Percentiles rank a stretch among this genome's conserved stretches.
Evolutionary conservation across 805 yeast species (phyloP).

Genomic region (Candida berthetii): DNA sequence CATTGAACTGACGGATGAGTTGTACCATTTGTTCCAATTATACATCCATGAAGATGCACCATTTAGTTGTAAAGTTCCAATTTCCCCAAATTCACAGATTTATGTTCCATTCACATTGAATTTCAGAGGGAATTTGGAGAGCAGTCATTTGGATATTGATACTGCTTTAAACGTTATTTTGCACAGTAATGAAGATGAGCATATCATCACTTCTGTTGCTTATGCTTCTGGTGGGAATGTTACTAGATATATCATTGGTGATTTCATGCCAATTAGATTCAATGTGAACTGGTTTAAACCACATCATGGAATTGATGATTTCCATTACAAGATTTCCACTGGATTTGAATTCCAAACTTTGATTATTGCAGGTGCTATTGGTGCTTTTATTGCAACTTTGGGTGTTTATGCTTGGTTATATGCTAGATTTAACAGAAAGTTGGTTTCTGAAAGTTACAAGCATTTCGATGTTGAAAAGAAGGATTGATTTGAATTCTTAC

Average conservation of each 20-base stretch:
- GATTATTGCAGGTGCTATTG: slow-evolving; percentile 2
- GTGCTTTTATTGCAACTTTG: slow-evolving; percentile 5
- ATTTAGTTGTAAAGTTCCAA: slow-evolving; percentile 58
- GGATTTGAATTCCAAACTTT: neutral
- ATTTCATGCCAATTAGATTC: slow-evolving; percentile 47
- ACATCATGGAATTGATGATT: slow-evolving; percentile 1
- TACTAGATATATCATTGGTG: slow-evolving; percentile 62
- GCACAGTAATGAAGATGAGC: slow-evolving; percentile 23
- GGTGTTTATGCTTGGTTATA: slow-evolving; percentile 9
- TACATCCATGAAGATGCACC: slow-evolving; percentile 78
- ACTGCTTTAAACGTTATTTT: slow-evolving; percentile 46
- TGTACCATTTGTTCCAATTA: slow-evolving; percentile 67
- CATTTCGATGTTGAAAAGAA: slow-evolving; percentile 13
- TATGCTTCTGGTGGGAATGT: slow-evolving; percentile 59
- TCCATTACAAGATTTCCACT: neutral
- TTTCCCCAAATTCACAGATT: slow-evolving; percentile 32
- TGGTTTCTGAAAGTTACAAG: slow-evolving; percentile 13
- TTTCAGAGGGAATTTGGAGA: slow-evolving; percentile 60
- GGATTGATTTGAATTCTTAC: slow-evolving; percentile 2
- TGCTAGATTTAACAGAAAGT: slow-evolving; percentile 11
- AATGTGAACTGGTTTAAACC: slow-evolving; percentile 50
- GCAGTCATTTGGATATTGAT: slow-evolving; percentile 65
- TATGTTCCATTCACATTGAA: slow-evolving; percentile 56
- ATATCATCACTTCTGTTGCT: slow-evolving; percentile 47
- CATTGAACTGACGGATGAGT: slow-evolving; percentile 52